Evolutionary conservation across 2,329 filamentous ascomycete genomes (phyloP).

Genomic region (Tolypocladium capitatum): DNA sequence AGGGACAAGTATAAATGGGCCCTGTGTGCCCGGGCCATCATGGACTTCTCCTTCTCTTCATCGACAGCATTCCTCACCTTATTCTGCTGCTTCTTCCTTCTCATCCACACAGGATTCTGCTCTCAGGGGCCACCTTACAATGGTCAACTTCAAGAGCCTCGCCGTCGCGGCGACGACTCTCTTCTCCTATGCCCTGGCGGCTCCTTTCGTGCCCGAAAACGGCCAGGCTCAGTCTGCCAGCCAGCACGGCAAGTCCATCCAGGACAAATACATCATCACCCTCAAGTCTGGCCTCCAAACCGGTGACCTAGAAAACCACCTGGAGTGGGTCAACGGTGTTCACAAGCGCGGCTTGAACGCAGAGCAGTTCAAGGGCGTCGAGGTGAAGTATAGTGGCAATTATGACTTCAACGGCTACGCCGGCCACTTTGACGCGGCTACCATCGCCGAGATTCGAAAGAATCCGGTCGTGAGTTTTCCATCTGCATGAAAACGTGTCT

Average conservation of each 20-base stretch:
- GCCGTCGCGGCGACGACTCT: slow-evolving; percentile 12
- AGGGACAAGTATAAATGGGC: not conserved
- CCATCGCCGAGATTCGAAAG: slow-evolving; percentile 26
- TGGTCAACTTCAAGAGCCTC: slow-evolving; percentile 17
- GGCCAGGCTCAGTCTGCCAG: slow-evolving; percentile 1
- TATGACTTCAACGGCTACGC: slow-evolving; percentile 27
- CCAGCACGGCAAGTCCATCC: slow-evolving; percentile 12
- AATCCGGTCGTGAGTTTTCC: slow-evolving; percentile 25
- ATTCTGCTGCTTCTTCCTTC: not conserved
- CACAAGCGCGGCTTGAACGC: slow-evolving; percentile 39
- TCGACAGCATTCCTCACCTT: not conserved
- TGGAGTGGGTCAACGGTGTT: slow-evolving; percentile 35
- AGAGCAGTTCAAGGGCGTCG: slow-evolving; percentile 25
- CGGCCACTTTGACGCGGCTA: slow-evolving; percentile 26
- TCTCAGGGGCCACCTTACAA: slow-evolving; percentile 7
- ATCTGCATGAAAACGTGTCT: too few relatives aligned
- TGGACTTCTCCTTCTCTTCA: not conserved
- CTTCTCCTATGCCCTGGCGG: slow-evolving; percentile 9
- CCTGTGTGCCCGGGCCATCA: not conserved
- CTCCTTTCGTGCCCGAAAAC: slow-evolving; percentile 9
- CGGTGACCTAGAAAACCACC: slow-evolving; percentile 31
- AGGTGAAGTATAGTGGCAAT: slow-evolving; percentile 15
- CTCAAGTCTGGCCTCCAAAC: slow-evolving; percentile 38
- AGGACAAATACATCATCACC: slow-evolving; percentile 45
- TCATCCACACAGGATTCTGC: not conserved